Base-by-base conservation (phyloP, 2,329 filamentous ascomycete species). In the Xylogone sp. region DNA sequence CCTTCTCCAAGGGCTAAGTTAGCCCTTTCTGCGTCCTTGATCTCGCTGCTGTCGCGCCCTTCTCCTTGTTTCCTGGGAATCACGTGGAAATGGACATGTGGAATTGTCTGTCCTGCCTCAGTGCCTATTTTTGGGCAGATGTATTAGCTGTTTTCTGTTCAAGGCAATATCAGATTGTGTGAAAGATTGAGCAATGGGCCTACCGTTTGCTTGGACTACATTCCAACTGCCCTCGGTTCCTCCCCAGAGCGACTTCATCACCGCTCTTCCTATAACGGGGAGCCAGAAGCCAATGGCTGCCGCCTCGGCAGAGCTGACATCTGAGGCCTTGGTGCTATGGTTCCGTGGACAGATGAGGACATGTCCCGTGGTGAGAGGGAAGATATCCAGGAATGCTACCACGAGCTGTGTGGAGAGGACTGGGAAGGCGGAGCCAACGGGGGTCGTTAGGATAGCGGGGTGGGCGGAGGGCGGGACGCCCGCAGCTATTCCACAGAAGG, bases 51-150 rank as follows among this genome's bases (percentile, higher is more conserved):
- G 27, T 46, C 49, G 52, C 52, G 52, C 44, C 46, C 18, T 7
- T 29, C 21, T 29, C 50, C 52, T 19, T 42, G 42, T 4, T 39
- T 39, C 3, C 92, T 74, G 0, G 92, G 92, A 39, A 97, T 94
- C 50, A 96, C 79, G 63, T 97, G 92, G 67, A 93, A 97, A 69
- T 97, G 92, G 46, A 93, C 85, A 68, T 97, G 92, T 27, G 87
- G 87, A 1, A 97, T 90, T n/a, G 95, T 90, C 71, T 97, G 92
- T 1, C 90, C 90, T 2, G 92, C 92, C 45, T 89, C 81, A 5
- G 84, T 83, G 9, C 92, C 81, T 82, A 57, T n/a, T n/a, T 51
- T n/a, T n/a, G n/a, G n/a, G n/a, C n/a, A n/a, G n/a, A n/a, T n/a
- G n/a, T n/a, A n/a, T n/a, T n/a, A n/a, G n/a, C n/a, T n/a, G n/a